Conservation (phyloP, 2,329 filamentous ascomycete species). For the Torrubiellomyces zombiae region DNA sequence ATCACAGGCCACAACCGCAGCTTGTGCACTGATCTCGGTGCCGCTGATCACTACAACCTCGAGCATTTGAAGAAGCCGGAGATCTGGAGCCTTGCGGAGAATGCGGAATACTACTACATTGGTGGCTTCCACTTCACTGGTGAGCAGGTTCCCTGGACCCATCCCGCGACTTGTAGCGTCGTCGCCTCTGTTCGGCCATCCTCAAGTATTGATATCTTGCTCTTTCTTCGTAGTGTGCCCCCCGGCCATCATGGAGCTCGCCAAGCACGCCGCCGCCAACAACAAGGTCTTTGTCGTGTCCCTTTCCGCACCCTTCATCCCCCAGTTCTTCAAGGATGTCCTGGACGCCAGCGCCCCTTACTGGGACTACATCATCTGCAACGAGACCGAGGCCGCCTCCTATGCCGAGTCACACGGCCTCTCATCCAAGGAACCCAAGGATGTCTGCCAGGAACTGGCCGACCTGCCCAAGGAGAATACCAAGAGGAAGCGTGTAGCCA, state of each 20-base stretch:
- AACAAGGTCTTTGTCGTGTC: conserved; percentile 90
- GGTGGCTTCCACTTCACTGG: conserved; percentile 91
- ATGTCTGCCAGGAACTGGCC: conserved; percentile 74
- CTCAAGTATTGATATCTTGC: too few relatives aligned
- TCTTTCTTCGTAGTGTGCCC: conserved; percentile 59
- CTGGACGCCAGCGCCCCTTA: conserved; percentile 75
- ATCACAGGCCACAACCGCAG: conserved; percentile 94
- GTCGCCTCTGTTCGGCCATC: neutral
- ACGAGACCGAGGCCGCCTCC: conserved; percentile 83
- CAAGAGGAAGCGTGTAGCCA: conserved; percentile 66
- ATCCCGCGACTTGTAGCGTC: conserved; percentile 3
- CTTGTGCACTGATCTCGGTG: conserved; percentile 87
- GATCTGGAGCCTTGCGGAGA: conserved; percentile 84
- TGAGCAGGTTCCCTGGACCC: conserved; percentile 10
- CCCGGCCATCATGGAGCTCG: conserved; percentile 75
- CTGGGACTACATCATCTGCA: conserved; percentile 93
- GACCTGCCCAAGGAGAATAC: conserved; percentile 84
- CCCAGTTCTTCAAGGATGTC: conserved; percentile 94
- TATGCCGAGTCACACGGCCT: conserved; percentile 74
- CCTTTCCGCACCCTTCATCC: conserved; percentile 88
- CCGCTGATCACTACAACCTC: conserved; percentile 92
- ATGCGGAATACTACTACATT: conserved; percentile 78
- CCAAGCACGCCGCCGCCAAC: conserved; percentile 71
- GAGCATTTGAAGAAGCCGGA: conserved; percentile 82
- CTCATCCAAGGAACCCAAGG: conserved; percentile 58